phyloP scores from a whole-genome alignment of 169 alveolate species.

The Eimeria sp. region DNA sequence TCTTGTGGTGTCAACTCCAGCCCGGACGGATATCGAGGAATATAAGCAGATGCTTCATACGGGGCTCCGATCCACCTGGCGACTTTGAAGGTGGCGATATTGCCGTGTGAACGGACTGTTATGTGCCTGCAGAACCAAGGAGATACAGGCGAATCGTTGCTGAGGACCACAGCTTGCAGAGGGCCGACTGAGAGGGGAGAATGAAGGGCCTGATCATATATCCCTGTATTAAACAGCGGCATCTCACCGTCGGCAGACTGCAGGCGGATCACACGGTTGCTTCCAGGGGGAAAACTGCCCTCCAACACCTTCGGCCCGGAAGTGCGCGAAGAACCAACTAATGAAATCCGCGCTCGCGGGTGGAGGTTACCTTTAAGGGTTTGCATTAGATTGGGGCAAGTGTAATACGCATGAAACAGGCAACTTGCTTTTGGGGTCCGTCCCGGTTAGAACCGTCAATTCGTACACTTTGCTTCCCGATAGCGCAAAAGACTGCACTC shows the following conservation, averaged over 20 bases:
- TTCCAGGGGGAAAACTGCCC: slow-evolving; percentile 80
- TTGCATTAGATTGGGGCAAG: background rate
- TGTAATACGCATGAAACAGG: background rate
- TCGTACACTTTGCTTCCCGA: slow-evolving; percentile 87
- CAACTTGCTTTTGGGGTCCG: slow-evolving; percentile 83
- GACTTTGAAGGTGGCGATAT: slow-evolving; percentile 83
- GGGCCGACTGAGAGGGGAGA: slow-evolving; percentile 80
- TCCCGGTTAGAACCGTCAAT: slow-evolving; percentile 86
- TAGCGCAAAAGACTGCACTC: slow-evolving; percentile 81
- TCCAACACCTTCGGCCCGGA: slow-evolving; percentile 84
- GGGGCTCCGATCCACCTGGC: slow-evolving; percentile 89
- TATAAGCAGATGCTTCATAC: slow-evolving; percentile 74
- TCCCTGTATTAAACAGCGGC: background rate
- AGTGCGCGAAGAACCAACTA: slow-evolving; percentile 82
- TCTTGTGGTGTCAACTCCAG: slow-evolving; percentile 90
- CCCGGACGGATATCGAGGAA: slow-evolving; percentile 86
- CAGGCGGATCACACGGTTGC: slow-evolving; percentile 83
- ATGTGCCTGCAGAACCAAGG: slow-evolving; percentile 89
- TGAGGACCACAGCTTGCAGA: slow-evolving; percentile 84
- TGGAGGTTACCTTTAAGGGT: slow-evolving; percentile 84
- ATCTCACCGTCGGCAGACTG: slow-evolving; percentile 86
- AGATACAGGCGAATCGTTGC: slow-evolving; percentile 85
- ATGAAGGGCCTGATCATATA: background rate
- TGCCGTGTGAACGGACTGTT: slow-evolving; percentile 86
- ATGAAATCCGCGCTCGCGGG: slow-evolving; percentile 84